phyloP scores from a whole-genome alignment of 805 yeast species.

The Sugiyamaella qingdaonensis region DNA sequence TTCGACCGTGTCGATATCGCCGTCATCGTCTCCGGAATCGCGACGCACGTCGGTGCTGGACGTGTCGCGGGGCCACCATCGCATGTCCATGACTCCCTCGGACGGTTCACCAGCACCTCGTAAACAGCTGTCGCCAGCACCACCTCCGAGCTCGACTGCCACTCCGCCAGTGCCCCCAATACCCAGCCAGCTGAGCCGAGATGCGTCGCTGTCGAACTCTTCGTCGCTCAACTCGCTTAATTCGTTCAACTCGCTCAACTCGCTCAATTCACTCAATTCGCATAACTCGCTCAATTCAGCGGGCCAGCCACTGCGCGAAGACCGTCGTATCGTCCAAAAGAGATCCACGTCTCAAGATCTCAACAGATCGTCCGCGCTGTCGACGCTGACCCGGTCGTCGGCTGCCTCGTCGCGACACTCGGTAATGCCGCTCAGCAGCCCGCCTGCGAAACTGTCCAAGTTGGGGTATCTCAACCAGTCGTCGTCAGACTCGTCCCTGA shows the following conservation, averaged over 20 bases:
- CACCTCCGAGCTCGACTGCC: background rate
- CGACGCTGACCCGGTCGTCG: no score
- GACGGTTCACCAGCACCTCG: background rate
- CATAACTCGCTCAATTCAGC: background rate
- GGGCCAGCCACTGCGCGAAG: background rate
- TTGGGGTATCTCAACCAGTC: background rate
- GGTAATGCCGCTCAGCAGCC: background rate
- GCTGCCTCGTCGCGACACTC: background rate
- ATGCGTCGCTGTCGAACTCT: background rate
- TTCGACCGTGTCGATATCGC: background rate
- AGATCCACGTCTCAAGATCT: slow-evolving; percentile 1
- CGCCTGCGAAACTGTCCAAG: background rate
- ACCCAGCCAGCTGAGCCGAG: slow-evolving; percentile 15
- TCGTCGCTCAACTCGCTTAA: background rate
- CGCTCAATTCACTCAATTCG: background rate
- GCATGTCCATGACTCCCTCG: background rate
- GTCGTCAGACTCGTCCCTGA: background rate
- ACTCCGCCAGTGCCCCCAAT: slow-evolving; percentile 24
- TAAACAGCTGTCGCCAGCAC: slow-evolving; percentile 4
- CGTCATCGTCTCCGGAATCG: background rate
- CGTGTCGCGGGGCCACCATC: background rate
- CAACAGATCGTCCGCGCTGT: background rate
- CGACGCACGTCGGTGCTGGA: background rate
- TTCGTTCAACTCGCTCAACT: background rate
- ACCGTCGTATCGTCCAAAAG: background rate